Evolutionary conservation across 225 moss, liverwort and hornwort species (phyloP), one percentile per base, ranked within the genome.

Genomic region (Asterella californica): DNA sequence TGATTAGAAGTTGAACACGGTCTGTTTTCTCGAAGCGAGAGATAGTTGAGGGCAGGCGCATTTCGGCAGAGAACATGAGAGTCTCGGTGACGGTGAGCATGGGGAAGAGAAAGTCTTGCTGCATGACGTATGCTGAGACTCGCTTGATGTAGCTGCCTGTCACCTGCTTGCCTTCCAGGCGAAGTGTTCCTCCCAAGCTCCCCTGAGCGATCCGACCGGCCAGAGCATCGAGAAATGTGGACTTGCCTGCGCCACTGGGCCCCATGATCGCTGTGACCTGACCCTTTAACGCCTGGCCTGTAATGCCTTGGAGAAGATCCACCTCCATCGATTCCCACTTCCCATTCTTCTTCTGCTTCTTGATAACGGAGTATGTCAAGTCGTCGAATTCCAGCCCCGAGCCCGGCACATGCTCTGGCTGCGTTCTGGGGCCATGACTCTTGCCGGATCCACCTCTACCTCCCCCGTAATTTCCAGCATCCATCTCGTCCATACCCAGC

Each of bases 41-140:
- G 19, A 84, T 27, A 2, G 33, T 37, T 3, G 42, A 6, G 10
- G 78, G 79, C 55, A 85, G 29, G 25, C 82, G 81, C 75, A 85
- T 46, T 42, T 82, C 85, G 24, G 85, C 85, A 2, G 85, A 38
- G 70, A 85, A 85, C 50, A 69, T 63, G 1, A 82, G 75, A n/a
- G 85, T 85, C 37, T 82, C 85, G 9, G 24, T 42, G 27, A 85
- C 85, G 1, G 85, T 85, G 25, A 82, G 81, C 75, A 85, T 76
- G 57, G 85, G 85, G 29, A 85, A 85, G n/a, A 85, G 82, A 30
- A 73, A 34, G 46, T 85, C 82, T 0, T 79, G 19, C 76, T 85
- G 85, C 85, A 85, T 82, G 4, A 82, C 82, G 42, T 82, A 85
- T 10, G 85, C 79, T 8, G 65, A 66, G 25, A 83, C 50, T 10